Percentiles rank a stretch among this genome's conserved stretches.
These are phyloP conservation scores for Yamadazyma spencermartinsiae DNA, from an alignment of 1,139 yeast genomes.

Conservation along the genomic window DNA sequence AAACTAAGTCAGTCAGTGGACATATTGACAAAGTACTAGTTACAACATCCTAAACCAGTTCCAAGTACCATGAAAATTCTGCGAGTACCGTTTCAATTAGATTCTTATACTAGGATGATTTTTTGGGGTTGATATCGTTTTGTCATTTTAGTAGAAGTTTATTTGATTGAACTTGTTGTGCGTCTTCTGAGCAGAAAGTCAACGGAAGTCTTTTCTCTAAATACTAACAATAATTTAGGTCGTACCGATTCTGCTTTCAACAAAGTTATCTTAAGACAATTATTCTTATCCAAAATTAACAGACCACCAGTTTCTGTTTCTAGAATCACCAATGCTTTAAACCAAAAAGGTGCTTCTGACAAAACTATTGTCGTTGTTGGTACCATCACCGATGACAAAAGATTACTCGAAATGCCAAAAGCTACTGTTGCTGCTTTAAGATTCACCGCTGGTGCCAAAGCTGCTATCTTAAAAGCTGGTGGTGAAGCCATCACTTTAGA, in stretches of 20 bases:
- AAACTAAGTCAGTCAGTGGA: constrained; percentile 10
- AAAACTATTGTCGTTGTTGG: constrained; percentile 98
- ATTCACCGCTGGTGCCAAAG: constrained; percentile 99
- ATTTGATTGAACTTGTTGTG: constrained; percentile 30
- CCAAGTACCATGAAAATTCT: constrained; percentile 32
- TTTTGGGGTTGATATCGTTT: neutral
- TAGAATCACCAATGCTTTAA: constrained; percentile 82
- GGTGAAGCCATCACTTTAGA: constrained; percentile 99
- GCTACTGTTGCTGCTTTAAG: constrained; percentile 98
- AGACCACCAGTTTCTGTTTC: constrained; percentile 98
- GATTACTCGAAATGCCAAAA: constrained; percentile 93
- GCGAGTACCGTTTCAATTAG: constrained; percentile 48
- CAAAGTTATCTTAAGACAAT: constrained; percentile 92
- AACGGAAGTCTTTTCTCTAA: constrained; percentile 9
- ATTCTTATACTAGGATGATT: constrained; percentile 1
- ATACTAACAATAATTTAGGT: constrained; percentile 60
- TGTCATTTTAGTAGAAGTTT: constrained; percentile 11
- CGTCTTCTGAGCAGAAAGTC: constrained; percentile 61
- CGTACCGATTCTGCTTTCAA: constrained; percentile 99
- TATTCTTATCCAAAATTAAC: constrained; percentile 98
- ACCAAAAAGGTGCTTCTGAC: constrained; percentile 80
- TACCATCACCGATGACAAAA: constrained; percentile 97
- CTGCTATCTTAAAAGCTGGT: constrained; percentile 96
- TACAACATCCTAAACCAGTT: constrained; percentile 1
- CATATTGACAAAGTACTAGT: constrained; percentile 12